These are phyloP conservation scores for Picocystis salinarum DNA, from an alignment of 139 green algal genomes.

Conservation along the genomic window DNA sequence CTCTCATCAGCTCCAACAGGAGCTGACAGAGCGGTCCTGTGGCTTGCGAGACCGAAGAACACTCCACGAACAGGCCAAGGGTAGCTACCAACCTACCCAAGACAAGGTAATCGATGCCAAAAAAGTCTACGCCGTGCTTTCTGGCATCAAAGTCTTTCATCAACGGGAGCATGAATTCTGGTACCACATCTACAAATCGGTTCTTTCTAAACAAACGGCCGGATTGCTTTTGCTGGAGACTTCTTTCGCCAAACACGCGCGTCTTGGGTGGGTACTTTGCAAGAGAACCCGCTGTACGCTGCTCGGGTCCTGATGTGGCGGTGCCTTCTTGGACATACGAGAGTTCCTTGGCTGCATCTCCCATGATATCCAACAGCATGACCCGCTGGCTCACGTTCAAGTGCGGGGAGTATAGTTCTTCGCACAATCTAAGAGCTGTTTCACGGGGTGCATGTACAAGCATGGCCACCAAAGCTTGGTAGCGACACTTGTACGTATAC, in stretches of 20 bases:
- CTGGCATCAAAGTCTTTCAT: constrained; percentile 11
- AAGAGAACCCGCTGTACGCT: neutral
- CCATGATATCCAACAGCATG: neutral
- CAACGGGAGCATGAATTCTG: constrained; percentile 14
- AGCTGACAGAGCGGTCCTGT: neutral
- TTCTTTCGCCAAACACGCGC: neutral
- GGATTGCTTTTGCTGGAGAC: constrained; percentile 1
- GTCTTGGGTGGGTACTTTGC: neutral
- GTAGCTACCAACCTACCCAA: constrained; percentile 44
- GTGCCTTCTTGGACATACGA: neutral
- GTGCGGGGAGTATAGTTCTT: constrained; percentile 1
- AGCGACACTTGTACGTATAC: no score
- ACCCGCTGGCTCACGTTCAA: neutral
- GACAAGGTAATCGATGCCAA: constrained; percentile 41
- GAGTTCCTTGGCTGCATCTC: neutral
- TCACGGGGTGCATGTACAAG: no score
- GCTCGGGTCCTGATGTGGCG: neutral
- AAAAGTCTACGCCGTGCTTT: constrained; percentile 58
- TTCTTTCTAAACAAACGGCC: no score
- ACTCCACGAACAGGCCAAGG: constrained; percentile 28
- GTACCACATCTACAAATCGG: no score
- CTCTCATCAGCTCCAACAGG: neutral
- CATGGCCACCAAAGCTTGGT: no score
- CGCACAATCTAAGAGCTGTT: neutral
- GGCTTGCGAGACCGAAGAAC: neutral